Base-by-base conservation (phyloP, 257 asterid species). In the Haberlea rhodopensis region DNA sequence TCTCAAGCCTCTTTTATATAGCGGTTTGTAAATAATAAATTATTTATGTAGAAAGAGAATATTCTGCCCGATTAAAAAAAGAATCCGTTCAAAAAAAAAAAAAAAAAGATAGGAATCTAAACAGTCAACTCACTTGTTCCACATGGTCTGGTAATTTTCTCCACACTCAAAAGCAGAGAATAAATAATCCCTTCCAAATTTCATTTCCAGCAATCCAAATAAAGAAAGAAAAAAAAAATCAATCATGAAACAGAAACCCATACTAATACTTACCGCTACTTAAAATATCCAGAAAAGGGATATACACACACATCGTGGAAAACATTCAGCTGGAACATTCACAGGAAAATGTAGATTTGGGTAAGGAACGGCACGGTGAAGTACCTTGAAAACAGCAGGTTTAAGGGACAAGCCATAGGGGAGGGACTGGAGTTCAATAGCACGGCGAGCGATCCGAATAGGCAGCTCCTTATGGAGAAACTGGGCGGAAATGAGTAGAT, bases 401-500 rank as follows among this genome's bases (percentile, higher is more conserved):
- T 89, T 92, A 7, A 9, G 71, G 59, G 96, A 82, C 55, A 92
- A 71, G 46, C 96, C 97, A 66, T 81, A 87, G 45, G 98, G 98
- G 21, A 92, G 92, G 34, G 87, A 74, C n/a, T 87, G 78, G 3
- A 92, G 90, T 75, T 92, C 98, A 65, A 89, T 81, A 60, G 85
- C 95, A 72, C 98, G 86, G 7, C 96, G 83, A 4, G 98, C 97
- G 71, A 92, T 87, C 69, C 98, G 76, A 62, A 85, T 85, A 7
- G 96, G 88, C 20, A 92, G 89, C 79, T 92, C 98, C 68, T 89
- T 87, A 63, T 80, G 89, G 26, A 92, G 91, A 51, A 89, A 92
- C 66, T 92, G 98, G 34, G 98, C 82, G 0, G 97, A 87, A 52
- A 85, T 79, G 31, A 92, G 81, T 51, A 91, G 86, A 70, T 87